phyloP scores from a whole-genome alignment of 192 early-diverging fungal genomes.

The Pilaira anomala region DNA sequence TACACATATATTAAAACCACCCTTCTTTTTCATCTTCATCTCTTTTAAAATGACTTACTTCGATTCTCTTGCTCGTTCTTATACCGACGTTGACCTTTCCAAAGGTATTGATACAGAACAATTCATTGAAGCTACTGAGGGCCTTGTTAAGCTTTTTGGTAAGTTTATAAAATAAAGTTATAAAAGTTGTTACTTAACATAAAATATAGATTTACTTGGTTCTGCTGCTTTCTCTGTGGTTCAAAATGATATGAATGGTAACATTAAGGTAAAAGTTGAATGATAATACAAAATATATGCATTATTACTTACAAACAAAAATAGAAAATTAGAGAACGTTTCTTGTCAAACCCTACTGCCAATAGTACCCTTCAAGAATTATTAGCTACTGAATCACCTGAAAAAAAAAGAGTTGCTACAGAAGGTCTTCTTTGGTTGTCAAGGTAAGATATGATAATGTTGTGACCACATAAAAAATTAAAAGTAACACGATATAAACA shows the following conservation, averaged over 20 bases:
- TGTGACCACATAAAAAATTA: neutral
- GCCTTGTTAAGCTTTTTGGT: conserved; percentile 76
- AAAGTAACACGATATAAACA: conserved; percentile 27
- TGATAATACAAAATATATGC: neutral
- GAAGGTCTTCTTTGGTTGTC: conserved; percentile 94
- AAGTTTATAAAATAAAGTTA: conserved; percentile 9
- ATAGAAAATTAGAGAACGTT: conserved; percentile 82
- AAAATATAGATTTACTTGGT: conserved; percentile 58
- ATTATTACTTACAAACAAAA: neutral
- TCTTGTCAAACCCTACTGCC: conserved; percentile 57
- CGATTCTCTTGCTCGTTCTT: conserved; percentile 61
- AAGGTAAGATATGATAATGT: conserved; percentile 45
- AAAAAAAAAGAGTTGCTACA: conserved; percentile 82
- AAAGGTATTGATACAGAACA: conserved; percentile 69
- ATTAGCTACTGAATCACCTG: conserved; percentile 65
- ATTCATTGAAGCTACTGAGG: conserved; percentile 78
- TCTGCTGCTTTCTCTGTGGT: conserved; percentile 79
- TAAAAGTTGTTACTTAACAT: neutral
- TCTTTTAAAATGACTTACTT: conserved; percentile 47
- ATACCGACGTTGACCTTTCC: conserved; percentile 60
- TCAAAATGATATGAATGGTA: conserved; percentile 89
- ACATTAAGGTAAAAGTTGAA: conserved; percentile 68
- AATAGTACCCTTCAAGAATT: conserved; percentile 83
- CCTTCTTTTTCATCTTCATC: neutral
- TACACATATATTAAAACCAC: neutral